Percentiles rank a stretch among this genome's conserved stretches.
phyloP scores from a whole-genome alignment of 208 protist genomes.

The Angomonas desouzai region DNA sequence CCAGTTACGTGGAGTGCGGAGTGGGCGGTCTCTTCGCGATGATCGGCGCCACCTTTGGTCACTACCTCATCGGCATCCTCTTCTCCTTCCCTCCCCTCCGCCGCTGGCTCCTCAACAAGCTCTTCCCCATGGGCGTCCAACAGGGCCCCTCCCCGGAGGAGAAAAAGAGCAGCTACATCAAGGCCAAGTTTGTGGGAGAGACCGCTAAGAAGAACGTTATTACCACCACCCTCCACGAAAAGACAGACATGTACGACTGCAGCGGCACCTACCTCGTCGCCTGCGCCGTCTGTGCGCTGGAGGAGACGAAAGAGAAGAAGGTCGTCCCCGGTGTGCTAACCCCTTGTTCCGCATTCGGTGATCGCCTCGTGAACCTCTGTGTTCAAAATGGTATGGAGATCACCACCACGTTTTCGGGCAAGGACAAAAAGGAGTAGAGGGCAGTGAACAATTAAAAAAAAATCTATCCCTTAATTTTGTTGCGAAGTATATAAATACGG shows the following conservation, averaged over 20 bases:
- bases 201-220: slow-evolving; percentile 43
- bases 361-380: slow-evolving; percentile 40
- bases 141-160: slow-evolving; percentile 41
- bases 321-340: slow-evolving; percentile 66
- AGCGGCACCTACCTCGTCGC: slow-evolving; percentile 63
- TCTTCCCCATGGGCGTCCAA: slow-evolving; percentile 28
- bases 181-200: slow-evolving; percentile 45
- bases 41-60: slow-evolving; percentile 19
- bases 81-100: slow-evolving; percentile 40
- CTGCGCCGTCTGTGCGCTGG: slow-evolving; percentile 44
- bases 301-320: slow-evolving; percentile 28
- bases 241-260: slow-evolving; percentile 64
- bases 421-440: slow-evolving; percentile 8
- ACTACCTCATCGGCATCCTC: slow-evolving; percentile 21
- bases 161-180: slow-evolving; percentile 42
- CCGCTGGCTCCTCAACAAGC: slow-evolving; percentile 25
- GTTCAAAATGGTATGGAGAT: slow-evolving; percentile 34
- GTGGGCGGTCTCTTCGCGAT: slow-evolving; percentile 32
- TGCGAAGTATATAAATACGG: too few species aligned
- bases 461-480: neutral
- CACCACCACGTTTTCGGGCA: slow-evolving; percentile 7
- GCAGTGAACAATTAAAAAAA: too few species aligned
- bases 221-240: slow-evolving; percentile 21
- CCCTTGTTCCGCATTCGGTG: slow-evolving; percentile 56
- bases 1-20: slow-evolving; percentile 52